These are phyloP conservation scores for Alnus rubra DNA, from an alignment of 306 rosid genomes.

Conservation along the genomic window DNA sequence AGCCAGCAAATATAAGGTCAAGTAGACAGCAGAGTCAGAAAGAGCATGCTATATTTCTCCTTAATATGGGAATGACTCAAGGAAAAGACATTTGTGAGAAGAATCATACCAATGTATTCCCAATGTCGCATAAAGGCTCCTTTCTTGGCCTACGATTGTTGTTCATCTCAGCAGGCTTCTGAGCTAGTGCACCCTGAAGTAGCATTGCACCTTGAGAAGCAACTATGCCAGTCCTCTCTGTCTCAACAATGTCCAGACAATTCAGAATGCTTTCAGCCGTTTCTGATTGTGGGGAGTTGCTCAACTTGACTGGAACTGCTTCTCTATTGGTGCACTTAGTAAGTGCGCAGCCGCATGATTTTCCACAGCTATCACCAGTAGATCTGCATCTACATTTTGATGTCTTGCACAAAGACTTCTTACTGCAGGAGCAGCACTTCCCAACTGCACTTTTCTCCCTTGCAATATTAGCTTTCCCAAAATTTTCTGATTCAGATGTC, in stretches of 20 bases:
- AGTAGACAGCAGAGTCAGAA: no score
- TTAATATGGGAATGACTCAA: neutral
- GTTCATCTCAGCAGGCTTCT: slow-evolving; percentile 44
- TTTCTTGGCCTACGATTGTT: slow-evolving; percentile 45
- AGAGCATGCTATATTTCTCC: neutral
- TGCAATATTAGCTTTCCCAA: slow-evolving; percentile 28
- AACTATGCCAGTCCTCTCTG: slow-evolving; percentile 25
- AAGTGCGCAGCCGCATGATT: slow-evolving; percentile 73
- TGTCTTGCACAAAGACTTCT: slow-evolving; percentile 82
- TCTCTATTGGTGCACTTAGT: slow-evolving; percentile 80
- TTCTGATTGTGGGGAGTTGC: slow-evolving; percentile 39
- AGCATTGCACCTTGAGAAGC: slow-evolving; percentile 61
- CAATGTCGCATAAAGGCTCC: slow-evolving; percentile 77
- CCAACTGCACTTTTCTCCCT: slow-evolving; percentile 38
- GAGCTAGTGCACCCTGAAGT: slow-evolving; percentile 54
- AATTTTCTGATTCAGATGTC: slow-evolving; percentile 43
- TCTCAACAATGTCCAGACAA: slow-evolving; percentile 22
- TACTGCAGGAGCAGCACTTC: slow-evolving; percentile 84
- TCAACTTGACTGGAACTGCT: slow-evolving; percentile 23
- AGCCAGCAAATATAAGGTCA: no score
- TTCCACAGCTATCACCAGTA: slow-evolving; percentile 68
- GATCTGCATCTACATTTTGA: slow-evolving; percentile 82
- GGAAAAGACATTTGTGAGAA: slow-evolving; percentile 7
- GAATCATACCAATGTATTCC: slow-evolving; percentile 64
- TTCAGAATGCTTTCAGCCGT: slow-evolving; percentile 28